A percentile compares a stretch with the other conserved stretches of the same genome.
Evolutionary conservation across 495 filamentous ascomycete genomes (phyloP).

Genomic region (Aspergillus cavernicola): DNA sequence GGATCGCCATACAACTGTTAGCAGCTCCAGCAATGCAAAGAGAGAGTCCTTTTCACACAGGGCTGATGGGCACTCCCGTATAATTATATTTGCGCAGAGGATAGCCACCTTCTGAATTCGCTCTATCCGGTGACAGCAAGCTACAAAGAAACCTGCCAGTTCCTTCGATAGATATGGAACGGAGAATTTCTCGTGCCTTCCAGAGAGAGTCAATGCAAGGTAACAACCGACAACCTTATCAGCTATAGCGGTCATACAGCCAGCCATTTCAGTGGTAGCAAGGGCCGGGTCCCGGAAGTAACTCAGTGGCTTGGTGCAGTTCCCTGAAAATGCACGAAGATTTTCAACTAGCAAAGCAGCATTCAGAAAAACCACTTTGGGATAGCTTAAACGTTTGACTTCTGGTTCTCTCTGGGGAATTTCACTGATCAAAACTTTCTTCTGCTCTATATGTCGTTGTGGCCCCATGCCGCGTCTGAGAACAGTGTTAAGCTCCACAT

Average conservation of each 20-base stretch:
- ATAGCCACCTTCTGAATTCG: constrained; percentile 82
- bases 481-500: constrained; percentile 91
- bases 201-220: constrained; percentile 64
- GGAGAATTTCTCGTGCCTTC: constrained; percentile 68
- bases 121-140: constrained; percentile 88
- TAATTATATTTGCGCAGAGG: constrained; percentile 77
- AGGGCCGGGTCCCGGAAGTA: constrained; percentile 93
- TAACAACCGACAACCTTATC: constrained; percentile 70
- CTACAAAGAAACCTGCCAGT: constrained; percentile 74
- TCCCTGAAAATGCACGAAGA: constrained; percentile 73
- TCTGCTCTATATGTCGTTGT: constrained; percentile 75
- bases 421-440: constrained; percentile 65
- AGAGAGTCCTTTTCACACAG: constrained; percentile 85
- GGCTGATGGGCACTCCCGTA: constrained; percentile 78
- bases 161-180: constrained; percentile 84
- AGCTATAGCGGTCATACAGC: constrained; percentile 81
- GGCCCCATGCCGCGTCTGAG: constrained; percentile 75
- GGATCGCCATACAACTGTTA: constrained; percentile 90
- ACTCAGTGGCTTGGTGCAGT: constrained; percentile 79
- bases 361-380: constrained; percentile 85
- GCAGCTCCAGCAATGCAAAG: constrained; percentile 84
- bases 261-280: constrained; percentile 71
- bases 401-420: constrained; percentile 72
- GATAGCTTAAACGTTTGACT: constrained; percentile 75
- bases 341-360: constrained; percentile 82